Evolutionary conservation across 2,329 filamentous ascomycete species (phyloP), one percentile per base, ranked within the genome.

Genomic region (Aspergillus sp.): DNA sequence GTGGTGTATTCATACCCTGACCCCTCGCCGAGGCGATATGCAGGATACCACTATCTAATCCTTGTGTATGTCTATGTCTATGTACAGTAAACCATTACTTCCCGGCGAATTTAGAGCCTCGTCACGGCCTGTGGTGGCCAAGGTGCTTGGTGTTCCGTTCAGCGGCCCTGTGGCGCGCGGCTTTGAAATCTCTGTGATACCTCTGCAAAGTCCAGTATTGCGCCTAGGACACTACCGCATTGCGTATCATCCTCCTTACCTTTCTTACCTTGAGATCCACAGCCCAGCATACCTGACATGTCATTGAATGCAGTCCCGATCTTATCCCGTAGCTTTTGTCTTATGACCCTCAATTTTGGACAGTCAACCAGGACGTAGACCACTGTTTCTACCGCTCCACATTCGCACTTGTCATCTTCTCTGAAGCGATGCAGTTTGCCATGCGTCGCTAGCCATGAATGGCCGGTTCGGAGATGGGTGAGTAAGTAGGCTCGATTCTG

Each of bases 261-360:
- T 45, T 36, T 43, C 42, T 44, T 42, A 47, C 45, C 47, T 47
- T 53, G 36, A 10, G 31, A 39, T 41, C 37, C 42, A 44, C 57
- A 51, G 48, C 54, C 55, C 34, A 60, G 48, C 41, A 60, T 52
- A 39, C 32, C 45, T 46, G 54, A 46, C 13, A 56, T 48, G 43
- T 49, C 47, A 12, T 50, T 49, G 27, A 58, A 50, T 41, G 46
- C 51, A 32, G 40, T 44, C 30, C 52, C 48, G 28, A 54, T 49
- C 39, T 58, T 48, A 13, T 39, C 35, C 12, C 46, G 38, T 27
- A 54, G 29, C 12, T 33, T 40, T 43, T 34, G 33, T 6, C 11
- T 10, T 7, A 34, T 10, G 11, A 10, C 33, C 6, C 13, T 34
- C 11, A 34, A 11, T 31, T n/a, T 44, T 6, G 42, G 48, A 34